These are phyloP conservation scores for Penicillium hesseltinei DNA, from an alignment of 2,329 filamentous ascomycete genomes.

Conservation along the genomic window DNA sequence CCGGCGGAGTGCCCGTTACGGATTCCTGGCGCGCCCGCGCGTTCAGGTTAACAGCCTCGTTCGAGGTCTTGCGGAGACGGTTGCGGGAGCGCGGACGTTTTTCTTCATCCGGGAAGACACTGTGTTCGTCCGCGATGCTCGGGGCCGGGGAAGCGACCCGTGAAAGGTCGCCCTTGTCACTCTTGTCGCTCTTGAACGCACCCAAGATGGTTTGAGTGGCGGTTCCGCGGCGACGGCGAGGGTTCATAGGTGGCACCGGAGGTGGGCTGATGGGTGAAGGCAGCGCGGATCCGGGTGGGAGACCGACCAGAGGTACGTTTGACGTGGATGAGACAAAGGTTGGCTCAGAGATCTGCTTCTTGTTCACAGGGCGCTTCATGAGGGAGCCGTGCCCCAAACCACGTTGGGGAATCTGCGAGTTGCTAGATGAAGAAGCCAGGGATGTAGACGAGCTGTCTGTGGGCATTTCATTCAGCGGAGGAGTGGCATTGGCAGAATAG, in stretches of 20 bases:
- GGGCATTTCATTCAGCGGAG: slow-evolving; percentile 49
- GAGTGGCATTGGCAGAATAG: slow-evolving; percentile 54
- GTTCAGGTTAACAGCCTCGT: slow-evolving; percentile 47
- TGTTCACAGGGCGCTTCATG: slow-evolving; percentile 59
- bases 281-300: slow-evolving; percentile 56
- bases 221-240: slow-evolving; percentile 53
- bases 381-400: slow-evolving; percentile 30
- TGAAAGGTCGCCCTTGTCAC: slow-evolving; percentile 34
- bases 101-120: slow-evolving; percentile 34
- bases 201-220: slow-evolving; percentile 43
- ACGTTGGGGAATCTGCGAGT: slow-evolving; percentile 29
- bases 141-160: slow-evolving; percentile 24
- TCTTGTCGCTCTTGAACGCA: slow-evolving; percentile 39
- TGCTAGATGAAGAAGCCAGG: slow-evolving; percentile 23
- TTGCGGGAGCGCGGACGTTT: slow-evolving; percentile 38
- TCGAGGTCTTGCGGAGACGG: slow-evolving; percentile 34
- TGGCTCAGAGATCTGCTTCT: slow-evolving; percentile 63
- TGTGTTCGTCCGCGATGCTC: slow-evolving; percentile 19
- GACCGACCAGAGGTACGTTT: slow-evolving; percentile 57
- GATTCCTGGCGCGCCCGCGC: slow-evolving; percentile 45
- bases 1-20: slow-evolving; percentile 30
- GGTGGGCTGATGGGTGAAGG: slow-evolving; percentile 52
- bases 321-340: slow-evolving; percentile 53
- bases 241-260: slow-evolving; percentile 60
- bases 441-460: slow-evolving; percentile 43